Evolutionary conservation across 169 alveolate genomes (phyloP).

Genomic region (Nephromyces sp.): DNA sequence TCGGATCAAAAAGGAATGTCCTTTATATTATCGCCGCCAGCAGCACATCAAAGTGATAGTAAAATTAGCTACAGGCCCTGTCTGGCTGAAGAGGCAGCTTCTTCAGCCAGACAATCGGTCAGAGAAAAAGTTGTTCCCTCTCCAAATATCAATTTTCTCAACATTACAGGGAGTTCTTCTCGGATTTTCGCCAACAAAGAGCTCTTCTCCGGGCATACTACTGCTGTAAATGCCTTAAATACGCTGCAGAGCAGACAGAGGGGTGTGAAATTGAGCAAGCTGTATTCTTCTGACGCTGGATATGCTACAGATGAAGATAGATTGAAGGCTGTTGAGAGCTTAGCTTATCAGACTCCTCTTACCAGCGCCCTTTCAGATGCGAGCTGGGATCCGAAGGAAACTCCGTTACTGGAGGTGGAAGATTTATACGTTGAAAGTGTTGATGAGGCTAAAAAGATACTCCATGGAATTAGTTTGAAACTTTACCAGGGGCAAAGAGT

Average conservation of each 20-base stretch:
- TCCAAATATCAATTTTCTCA: no score
- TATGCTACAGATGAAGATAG: neutral
- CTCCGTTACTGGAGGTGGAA: conserved; percentile 37
- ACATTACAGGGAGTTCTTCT: no score
- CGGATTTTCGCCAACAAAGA: neutral
- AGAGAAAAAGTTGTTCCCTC: no score
- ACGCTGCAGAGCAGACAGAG: neutral
- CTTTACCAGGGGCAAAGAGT: conserved; percentile 40
- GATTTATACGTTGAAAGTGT: conserved; percentile 38
- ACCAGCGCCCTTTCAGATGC: conserved; percentile 7
- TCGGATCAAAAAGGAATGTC: no score
- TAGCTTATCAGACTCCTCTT: neutral
- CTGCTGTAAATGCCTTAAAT: neutral
- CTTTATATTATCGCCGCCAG: no score
- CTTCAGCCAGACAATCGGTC: no score
- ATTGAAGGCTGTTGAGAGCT: neutral
- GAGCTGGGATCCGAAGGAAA: conserved; percentile 13
- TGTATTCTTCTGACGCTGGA: neutral
- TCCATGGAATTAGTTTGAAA: conserved; percentile 36
- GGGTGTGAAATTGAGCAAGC: neutral
- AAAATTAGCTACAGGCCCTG: no score
- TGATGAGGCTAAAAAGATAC: conserved; percentile 44
- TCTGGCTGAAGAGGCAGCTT: no score
- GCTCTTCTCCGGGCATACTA: neutral
- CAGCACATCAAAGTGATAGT: no score